Evolutionary conservation across 73 alveolate genomes (phyloP).

Genomic region (Paramecium pentaurelia): DNA sequence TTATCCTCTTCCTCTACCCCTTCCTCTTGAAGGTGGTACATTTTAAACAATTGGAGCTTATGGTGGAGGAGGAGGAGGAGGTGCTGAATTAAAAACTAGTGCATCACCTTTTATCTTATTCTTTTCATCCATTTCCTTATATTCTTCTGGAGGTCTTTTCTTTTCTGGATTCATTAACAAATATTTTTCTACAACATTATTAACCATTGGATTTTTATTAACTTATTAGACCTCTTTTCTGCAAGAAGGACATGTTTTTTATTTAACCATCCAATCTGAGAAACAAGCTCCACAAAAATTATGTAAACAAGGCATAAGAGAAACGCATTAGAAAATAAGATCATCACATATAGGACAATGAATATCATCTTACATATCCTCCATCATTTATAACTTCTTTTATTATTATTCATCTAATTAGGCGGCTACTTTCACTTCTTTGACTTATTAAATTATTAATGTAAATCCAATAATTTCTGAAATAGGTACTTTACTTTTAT

Average conservation of each 20-base stretch:
- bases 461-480: slow-evolving; percentile 54
- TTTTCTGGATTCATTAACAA: slow-evolving; percentile 65
- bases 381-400: not conserved
- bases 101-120: slow-evolving; percentile 64
- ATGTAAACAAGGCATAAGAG: slow-evolving; percentile 87
- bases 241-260: slow-evolving; percentile 84
- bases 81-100: not conserved
- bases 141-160: slow-evolving; percentile 65
- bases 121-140: slow-evolving; percentile 63
- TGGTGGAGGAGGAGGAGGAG: not conserved
- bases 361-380: slow-evolving; percentile 66
- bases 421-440: slow-evolving; percentile 13
- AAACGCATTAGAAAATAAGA: slow-evolving; percentile 77
- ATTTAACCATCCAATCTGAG: slow-evolving; percentile 79
- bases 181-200: slow-evolving; percentile 67
- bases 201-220: slow-evolving; percentile 72
- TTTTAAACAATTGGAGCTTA: not conserved
- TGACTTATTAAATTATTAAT: not conserved
- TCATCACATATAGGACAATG: slow-evolving; percentile 80
- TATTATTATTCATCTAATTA: slow-evolving; percentile 29
- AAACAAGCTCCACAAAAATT: slow-evolving; percentile 92
- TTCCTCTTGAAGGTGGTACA: slow-evolving; percentile 39
- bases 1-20: slow-evolving; percentile 52
- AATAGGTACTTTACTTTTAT: slow-evolving; percentile 51
- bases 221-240: slow-evolving; percentile 67